These are phyloP conservation scores for Scolecobasidium constrictum DNA, from an alignment of 2,329 filamentous ascomycete species.

Conservation along the genomic window DNA sequence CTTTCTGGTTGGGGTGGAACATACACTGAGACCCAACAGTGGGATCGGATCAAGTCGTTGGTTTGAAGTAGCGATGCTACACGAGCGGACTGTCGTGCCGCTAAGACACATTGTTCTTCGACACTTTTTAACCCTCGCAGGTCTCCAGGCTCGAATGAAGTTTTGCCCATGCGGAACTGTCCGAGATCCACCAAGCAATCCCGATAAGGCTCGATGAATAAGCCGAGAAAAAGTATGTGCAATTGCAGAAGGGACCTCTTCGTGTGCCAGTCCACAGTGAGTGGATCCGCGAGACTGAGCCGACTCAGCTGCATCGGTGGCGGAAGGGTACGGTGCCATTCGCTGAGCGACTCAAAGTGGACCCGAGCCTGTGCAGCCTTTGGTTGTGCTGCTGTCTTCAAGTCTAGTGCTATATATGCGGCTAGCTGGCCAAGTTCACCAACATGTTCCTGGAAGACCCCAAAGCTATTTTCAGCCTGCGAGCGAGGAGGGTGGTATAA, in stretches of 20 bases:
- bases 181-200: background rate
- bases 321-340: constrained; percentile 2
- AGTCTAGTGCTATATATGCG: background rate
- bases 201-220: constrained; percentile 1
- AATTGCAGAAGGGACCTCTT: background rate
- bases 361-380: background rate
- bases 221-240: background rate
- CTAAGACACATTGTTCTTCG: background rate
- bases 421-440: constrained; percentile 1
- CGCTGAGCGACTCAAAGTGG: background rate
- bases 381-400: background rate
- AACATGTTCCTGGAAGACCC: background rate
- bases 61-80: background rate
- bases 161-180: background rate
- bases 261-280: background rate
- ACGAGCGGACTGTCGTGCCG: constrained; percentile 1
- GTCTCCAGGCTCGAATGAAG: background rate
- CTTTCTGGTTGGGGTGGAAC: background rate
- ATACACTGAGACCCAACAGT: background rate
- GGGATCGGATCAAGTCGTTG: background rate
- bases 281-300: background rate
- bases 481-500: background rate
- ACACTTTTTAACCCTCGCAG: background rate
- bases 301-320: background rate
- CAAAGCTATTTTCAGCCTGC: background rate